Base-by-base conservation (phyloP, 768 basidiomycete genomes). In the Wakefieldia striispora region DNA sequence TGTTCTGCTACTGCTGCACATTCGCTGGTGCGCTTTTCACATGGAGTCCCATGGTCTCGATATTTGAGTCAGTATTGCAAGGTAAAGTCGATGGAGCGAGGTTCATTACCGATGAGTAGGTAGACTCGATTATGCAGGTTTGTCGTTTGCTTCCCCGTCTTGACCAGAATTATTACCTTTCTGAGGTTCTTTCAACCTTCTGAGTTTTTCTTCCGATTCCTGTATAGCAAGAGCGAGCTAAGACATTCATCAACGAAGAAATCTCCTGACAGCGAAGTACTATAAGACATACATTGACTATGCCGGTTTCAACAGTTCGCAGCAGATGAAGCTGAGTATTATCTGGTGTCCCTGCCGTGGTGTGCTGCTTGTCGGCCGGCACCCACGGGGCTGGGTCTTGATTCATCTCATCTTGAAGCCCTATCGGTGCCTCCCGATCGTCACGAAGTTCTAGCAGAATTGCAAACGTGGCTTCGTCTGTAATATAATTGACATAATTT, bases 361-460 rank as follows among this genome's bases (percentile, higher is more conserved):
- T 89, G 50, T 89, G 80, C 53, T 82, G 77, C 21, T 70, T 68
- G 37, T 81, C 75, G 20, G 90, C 87, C 1, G 88, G 90, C 21
- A 91, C 78, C 90, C 90, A 93, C 1, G 87, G 82, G 5, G 87
- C 80, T 24, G 82, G 85, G 46, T 89, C 80, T 77, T 57, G 72
- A 23, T 43, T 31, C 50, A 68, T 81, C 62, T 83, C 78, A 20
- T 72, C 74, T 13, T 72, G 52, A 10, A 43, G 71, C 1, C 74
- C 72, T 3, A 73, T 72, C 4, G 80, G 71, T 0, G 86, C 86
- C 8, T 75, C 76, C 45, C 71, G 74, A 38, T 82, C 79, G 45
- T 90, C 87, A 57, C 79, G 79, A 45, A 93, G 76, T 61, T 95
- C 93, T 19, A 95, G 68, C n/a, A 92, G 65, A 47, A 95, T 81